Evolutionary conservation across 305 asterid species (phyloP).

Genomic region (Solanum hybrid): DNA sequence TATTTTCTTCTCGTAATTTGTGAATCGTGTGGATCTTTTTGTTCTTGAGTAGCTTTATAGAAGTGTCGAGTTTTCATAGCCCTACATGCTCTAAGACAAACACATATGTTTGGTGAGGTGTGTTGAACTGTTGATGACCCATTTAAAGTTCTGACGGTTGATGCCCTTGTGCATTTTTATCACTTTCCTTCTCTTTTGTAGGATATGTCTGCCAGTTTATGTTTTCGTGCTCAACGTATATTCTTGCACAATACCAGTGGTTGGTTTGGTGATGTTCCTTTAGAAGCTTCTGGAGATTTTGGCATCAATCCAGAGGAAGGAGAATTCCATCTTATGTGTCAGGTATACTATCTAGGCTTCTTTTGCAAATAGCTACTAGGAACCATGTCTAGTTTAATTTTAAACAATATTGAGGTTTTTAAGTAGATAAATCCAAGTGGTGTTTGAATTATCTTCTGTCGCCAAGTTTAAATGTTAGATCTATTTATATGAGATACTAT

Average conservation of each 20-base stretch:
- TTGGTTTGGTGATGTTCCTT: conserved; percentile 92
- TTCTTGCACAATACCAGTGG: conserved; percentile 97
- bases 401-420: not conserved
- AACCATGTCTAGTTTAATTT: not conserved
- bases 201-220: conserved; percentile 86
- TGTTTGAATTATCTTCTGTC: not conserved
- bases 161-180: not conserved
- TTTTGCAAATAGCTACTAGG: not conserved
- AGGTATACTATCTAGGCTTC: conserved; percentile 36
- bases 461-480: not conserved
- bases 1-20: not conserved
- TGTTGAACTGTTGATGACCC: not conserved
- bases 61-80: not conserved
- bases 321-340: conserved; percentile 98
- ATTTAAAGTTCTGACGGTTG: not conserved
- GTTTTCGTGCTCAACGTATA: conserved; percentile 92
- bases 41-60: not conserved
- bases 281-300: conserved; percentile 99
- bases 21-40: not conserved
- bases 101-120: not conserved
- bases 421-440: not conserved
- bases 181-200: conserved; percentile 23
- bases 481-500: not conserved
- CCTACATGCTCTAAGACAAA: not conserved
- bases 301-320: conserved; percentile 98